Conservation (phyloP, 768 basidiomycete species). For the Lactarius deliciosus region DNA sequence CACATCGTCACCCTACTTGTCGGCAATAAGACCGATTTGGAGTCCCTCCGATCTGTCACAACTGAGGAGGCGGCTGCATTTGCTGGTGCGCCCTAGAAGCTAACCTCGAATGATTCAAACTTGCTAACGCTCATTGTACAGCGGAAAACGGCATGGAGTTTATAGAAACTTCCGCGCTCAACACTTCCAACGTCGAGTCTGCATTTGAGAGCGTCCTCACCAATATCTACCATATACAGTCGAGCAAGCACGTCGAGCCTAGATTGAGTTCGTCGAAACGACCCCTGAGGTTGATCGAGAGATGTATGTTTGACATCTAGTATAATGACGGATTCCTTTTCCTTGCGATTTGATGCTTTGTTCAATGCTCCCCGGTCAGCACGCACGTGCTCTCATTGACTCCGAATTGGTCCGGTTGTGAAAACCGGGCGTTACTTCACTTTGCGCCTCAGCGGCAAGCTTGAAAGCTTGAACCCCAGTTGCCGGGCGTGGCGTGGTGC, state of each 20-base stretch:
- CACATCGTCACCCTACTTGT: conserved; percentile 96
- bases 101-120: neutral
- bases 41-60: conserved; percentile 92
- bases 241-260: neutral
- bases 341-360: neutral
- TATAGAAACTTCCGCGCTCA: conserved; percentile 99
- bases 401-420: neutral
- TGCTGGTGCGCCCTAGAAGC: conserved; percentile 54
- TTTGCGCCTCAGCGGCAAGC: neutral
- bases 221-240: conserved; percentile 84
- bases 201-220: conserved; percentile 2
- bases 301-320: conserved; percentile 18
- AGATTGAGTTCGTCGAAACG: neutral
- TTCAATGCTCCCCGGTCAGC: neutral
- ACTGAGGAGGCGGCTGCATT: conserved; percentile 97
- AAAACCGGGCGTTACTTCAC: neutral
- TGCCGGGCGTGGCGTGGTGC: neutral
- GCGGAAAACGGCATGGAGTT: conserved; percentile 91
- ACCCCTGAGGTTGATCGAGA: conserved; percentile 8
- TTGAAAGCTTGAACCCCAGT: too few species aligned
- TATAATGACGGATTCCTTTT: neutral
- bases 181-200: conserved; percentile 94
- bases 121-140: neutral
- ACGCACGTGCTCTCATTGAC: neutral
- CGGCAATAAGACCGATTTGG: conserved; percentile 99